phyloP scores from a whole-genome alignment of 1,284 basidiomycete genomes.

The Hemileia vastatrix region DNA sequence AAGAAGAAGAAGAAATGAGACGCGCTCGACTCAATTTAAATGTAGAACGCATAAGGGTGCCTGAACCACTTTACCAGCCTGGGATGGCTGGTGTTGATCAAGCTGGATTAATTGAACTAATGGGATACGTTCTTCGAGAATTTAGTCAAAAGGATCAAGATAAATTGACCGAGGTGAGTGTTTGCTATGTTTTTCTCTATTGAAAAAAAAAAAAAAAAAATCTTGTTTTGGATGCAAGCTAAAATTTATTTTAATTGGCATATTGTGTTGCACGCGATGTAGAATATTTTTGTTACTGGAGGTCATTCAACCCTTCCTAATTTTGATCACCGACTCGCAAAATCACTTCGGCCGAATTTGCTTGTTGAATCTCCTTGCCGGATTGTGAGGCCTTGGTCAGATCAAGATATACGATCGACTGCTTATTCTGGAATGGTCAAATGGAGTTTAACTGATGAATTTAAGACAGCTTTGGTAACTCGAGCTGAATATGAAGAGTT shows the following conservation, averaged over 20 bases:
- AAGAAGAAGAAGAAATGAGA: constrained; percentile 38
- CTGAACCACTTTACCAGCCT: constrained; percentile 88
- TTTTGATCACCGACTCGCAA: constrained; percentile 59
- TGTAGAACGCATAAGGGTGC: constrained; percentile 84
- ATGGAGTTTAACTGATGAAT: constrained; percentile 61
- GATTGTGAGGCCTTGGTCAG: constrained; percentile 47
- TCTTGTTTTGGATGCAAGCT: background rate
- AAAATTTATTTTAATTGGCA: constrained; percentile 23
- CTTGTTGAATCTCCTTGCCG: constrained; percentile 64
- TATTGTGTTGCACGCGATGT: constrained; percentile 5
- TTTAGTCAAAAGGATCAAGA: constrained; percentile 61
- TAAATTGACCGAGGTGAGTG: constrained; percentile 52
- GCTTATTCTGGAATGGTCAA: constrained; percentile 88
- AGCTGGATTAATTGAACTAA: constrained; percentile 81
- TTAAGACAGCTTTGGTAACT: constrained; percentile 55
- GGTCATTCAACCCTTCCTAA: constrained; percentile 66
- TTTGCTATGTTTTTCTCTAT: background rate
- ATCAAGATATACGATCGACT: constrained; percentile 58
- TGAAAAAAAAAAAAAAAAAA: constrained; percentile 46
- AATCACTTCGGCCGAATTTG: constrained; percentile 64
- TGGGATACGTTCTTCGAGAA: constrained; percentile 72
- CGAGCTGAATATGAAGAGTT: constrained; percentile 80
- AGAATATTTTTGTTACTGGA: constrained; percentile 90
- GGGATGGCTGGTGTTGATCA: constrained; percentile 88
- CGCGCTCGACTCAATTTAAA: constrained; percentile 73